Percentiles rank a stretch among this genome's conserved stretches.
phyloP scores from a whole-genome alignment of 176 grass and related monocot genomes.

The Ananas comosus region DNA sequence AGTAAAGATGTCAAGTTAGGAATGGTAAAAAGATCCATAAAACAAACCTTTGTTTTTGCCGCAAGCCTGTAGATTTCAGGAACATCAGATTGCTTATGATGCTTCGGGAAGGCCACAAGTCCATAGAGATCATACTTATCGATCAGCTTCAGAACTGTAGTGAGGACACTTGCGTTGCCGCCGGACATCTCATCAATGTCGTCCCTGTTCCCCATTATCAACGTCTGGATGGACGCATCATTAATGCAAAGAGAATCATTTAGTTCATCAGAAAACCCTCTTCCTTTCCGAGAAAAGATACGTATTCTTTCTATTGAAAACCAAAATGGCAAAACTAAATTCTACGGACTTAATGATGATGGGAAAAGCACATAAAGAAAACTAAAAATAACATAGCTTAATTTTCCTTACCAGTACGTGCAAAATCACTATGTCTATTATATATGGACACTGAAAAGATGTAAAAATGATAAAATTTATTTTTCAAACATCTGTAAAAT shows the following conservation, averaged over 20 bases:
- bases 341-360: not conserved
- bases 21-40: not conserved
- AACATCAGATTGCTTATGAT: slow-evolving; percentile 89
- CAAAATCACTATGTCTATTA: not conserved
- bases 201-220: slow-evolving; percentile 99
- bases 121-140: slow-evolving; percentile 99
- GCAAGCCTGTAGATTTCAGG: slow-evolving; percentile 89
- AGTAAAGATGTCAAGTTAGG: not conserved
- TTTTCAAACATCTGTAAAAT: too few species aligned
- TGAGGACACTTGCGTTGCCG: slow-evolving; percentile 70
- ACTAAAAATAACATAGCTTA: not conserved
- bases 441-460: not conserved
- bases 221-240: slow-evolving; percentile 29
- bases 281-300: too few species aligned
- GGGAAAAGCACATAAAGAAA: not conserved
- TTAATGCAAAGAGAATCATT: not conserved
- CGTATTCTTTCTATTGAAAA: too few species aligned
- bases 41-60: slow-evolving; percentile 68
- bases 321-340: not conserved
- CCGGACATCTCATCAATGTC: slow-evolving; percentile 84
- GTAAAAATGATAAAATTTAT: not conserved
- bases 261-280: not conserved
- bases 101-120: slow-evolving; percentile 84
- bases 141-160: slow-evolving; percentile 75
- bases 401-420: not conserved